Evolutionary conservation across 2,329 filamentous ascomycete species (phyloP).

Genomic region (Raffaelea deltoideospora): DNA sequence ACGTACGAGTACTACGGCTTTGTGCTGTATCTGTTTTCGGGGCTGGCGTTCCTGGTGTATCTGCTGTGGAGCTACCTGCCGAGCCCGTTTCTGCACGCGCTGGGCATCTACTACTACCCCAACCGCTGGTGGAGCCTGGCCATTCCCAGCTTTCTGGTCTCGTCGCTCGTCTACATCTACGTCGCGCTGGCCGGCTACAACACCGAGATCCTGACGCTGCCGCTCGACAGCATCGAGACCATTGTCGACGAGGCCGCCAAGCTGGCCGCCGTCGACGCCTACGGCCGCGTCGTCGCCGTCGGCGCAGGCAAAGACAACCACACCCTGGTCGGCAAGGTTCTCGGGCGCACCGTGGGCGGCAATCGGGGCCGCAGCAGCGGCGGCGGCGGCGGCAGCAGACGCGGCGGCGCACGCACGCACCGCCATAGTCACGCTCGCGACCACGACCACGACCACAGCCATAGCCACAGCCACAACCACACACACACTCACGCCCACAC

Average conservation of each 20-base stretch:
- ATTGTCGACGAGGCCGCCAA: slow-evolving; percentile 83
- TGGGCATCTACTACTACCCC: slow-evolving; percentile 94
- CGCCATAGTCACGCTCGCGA: not conserved
- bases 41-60: slow-evolving; percentile 60
- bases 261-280: slow-evolving; percentile 54
- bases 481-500: not conserved
- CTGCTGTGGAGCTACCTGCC: slow-evolving; percentile 81
- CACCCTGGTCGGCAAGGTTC: too few relatives aligned
- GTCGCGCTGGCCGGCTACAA: slow-evolving; percentile 86
- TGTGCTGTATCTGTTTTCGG: slow-evolving; percentile 83
- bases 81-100: slow-evolving; percentile 75
- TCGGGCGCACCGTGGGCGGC: not conserved
- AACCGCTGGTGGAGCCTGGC: slow-evolving; percentile 97
- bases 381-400: slow-evolving; percentile 3
- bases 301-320: too few relatives aligned
- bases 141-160: slow-evolving; percentile 78
- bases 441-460: slow-evolving; percentile 1
- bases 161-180: slow-evolving; percentile 82
- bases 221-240: slow-evolving; percentile 67
- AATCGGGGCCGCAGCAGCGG: not conserved
- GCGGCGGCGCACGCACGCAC: not conserved
- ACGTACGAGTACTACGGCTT: slow-evolving; percentile 99
- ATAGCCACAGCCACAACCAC: not conserved
- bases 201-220: slow-evolving; percentile 71
- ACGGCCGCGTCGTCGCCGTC: slow-evolving; percentile 5